Evolutionary conservation across 1,284 basidiomycete species (phyloP).

Genomic region (Apiotrichum gamsii): DNA sequence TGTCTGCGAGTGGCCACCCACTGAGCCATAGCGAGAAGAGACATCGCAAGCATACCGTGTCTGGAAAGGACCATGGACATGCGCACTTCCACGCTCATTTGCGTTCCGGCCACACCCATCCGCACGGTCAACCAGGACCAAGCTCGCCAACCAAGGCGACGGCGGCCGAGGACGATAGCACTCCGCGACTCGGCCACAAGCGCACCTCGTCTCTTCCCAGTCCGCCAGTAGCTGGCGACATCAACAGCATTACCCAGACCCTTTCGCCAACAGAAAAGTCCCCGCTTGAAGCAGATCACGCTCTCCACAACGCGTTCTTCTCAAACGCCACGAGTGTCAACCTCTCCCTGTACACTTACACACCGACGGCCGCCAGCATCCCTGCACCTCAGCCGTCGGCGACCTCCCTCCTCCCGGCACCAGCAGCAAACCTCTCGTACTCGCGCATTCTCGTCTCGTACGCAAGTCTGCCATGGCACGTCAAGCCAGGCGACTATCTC

Average conservation of each 20-base stretch:
- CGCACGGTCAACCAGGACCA: too few species aligned
- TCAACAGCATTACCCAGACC: slow-evolving; percentile 6
- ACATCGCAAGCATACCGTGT: slow-evolving; percentile 4
- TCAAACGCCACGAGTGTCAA: slow-evolving; percentile 15
- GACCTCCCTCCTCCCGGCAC: slow-evolving; percentile 1
- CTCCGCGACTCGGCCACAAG: not conserved
- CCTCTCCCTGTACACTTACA: slow-evolving; percentile 36
- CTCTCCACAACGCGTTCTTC: not conserved
- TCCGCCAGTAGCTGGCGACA: slow-evolving; percentile 18
- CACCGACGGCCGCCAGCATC: slow-evolving; percentile 10
- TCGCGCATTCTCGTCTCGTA: slow-evolving; percentile 29
- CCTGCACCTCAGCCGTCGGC: not conserved
- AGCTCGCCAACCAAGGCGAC: too few species aligned
- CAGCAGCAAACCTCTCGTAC: slow-evolving; percentile 16
- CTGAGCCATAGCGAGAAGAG: slow-evolving; percentile 3
- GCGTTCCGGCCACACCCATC: too few species aligned
- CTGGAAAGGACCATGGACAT: not conserved
- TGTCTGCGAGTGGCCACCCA: not conserved
- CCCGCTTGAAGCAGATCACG: not conserved
- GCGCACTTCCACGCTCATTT: not conserved
- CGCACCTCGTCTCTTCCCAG: slow-evolving; percentile 24
- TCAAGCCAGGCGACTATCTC: slow-evolving; percentile 36
- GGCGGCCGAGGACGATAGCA: too few species aligned
- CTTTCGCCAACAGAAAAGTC: slow-evolving; percentile 16
- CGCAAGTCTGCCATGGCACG: slow-evolving; percentile 33